phyloP scores from a whole-genome alignment of 495 filamentous ascomycete species.

The Neurospora sp. region DNA sequence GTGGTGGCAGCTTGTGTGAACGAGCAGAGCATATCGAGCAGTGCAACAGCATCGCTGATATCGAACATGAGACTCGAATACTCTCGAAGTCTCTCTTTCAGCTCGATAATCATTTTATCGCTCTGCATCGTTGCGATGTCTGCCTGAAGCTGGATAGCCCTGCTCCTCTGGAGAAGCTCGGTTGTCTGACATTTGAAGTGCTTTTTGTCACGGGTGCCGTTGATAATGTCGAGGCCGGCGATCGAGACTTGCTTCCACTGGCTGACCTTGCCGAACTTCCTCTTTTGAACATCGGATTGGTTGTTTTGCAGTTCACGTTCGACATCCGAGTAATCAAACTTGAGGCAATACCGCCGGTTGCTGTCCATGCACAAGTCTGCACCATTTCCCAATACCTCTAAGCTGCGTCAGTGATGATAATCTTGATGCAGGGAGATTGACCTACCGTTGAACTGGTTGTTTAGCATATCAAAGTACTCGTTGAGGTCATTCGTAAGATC shows the following conservation, averaged over 20 bases:
- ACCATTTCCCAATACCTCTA: slow-evolving; percentile 5
- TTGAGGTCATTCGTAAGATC: slow-evolving; percentile 70
- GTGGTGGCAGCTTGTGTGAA: slow-evolving; percentile 72
- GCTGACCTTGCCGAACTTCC: background rate
- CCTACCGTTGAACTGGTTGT: slow-evolving; percentile 31
- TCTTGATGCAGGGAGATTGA: slow-evolving; percentile 33
- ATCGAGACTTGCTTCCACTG: slow-evolving; percentile 2
- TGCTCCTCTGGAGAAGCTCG: slow-evolving; percentile 64
- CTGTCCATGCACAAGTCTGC: slow-evolving; percentile 64
- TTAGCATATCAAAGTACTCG: slow-evolving; percentile 56
- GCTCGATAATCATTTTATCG: slow-evolving; percentile 56
- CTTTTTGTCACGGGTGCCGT: slow-evolving; percentile 59
- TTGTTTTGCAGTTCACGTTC: slow-evolving; percentile 56
- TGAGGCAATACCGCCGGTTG: slow-evolving; percentile 70
- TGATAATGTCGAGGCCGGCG: slow-evolving; percentile 44
- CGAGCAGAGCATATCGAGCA: slow-evolving; percentile 81
- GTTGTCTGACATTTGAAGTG: slow-evolving; percentile 79
- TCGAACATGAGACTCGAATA: slow-evolving; percentile 64
- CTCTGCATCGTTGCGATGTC: slow-evolving; percentile 74
- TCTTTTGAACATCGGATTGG: slow-evolving; percentile 10
- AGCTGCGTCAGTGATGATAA: background rate
- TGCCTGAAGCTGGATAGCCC: slow-evolving; percentile 46
- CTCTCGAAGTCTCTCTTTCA: slow-evolving; percentile 55
- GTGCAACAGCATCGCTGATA: slow-evolving; percentile 75
- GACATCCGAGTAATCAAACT: slow-evolving; percentile 53